A percentile compares a stretch with the other conserved stretches of the same genome.
Evolutionary conservation across 2,329 filamentous ascomycete genomes (phyloP).

Genomic region (Colletotrichum musicola): DNA sequence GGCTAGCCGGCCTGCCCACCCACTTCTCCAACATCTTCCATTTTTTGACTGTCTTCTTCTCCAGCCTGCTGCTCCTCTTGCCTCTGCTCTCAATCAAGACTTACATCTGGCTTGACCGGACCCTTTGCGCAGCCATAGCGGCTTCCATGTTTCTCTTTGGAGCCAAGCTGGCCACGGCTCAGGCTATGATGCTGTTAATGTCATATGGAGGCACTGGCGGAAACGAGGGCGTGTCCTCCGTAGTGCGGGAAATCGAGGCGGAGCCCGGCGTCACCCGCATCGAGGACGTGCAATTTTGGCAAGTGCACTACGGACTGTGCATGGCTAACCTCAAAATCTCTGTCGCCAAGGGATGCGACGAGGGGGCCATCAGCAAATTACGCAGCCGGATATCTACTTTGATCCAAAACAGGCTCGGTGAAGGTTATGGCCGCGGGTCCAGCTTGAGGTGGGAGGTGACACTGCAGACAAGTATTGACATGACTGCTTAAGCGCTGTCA

Average conservation of each 20-base stretch:
- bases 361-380: conserved; percentile 78
- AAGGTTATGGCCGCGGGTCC: conserved; percentile 84
- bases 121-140: conserved; percentile 85
- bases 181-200: conserved; percentile 97
- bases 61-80: conserved; percentile 81
- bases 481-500: conserved; percentile 30
- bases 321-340: conserved; percentile 93
- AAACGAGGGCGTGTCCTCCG: conserved; percentile 71
- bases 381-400: conserved; percentile 81
- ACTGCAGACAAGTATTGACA: conserved; percentile 74
- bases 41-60: conserved; percentile 91
- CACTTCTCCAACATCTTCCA: conserved; percentile 96
- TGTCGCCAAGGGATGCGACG: conserved; percentile 73
- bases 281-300: conserved; percentile 96
- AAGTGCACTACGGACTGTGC: conserved; percentile 96
- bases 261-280: conserved; percentile 82
- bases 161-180: conserved; percentile 82
- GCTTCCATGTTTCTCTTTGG: conserved; percentile 91
- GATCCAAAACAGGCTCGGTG: conserved; percentile 87
- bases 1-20: conserved; percentile 83
- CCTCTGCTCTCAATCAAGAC: conserved; percentile 85
- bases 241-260: conserved; percentile 87
- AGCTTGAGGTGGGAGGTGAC: conserved; percentile 94
- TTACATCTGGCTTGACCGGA: conserved; percentile 85
- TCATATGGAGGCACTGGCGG: conserved; percentile 69